A percentile compares a stretch with the other conserved stretches of the same genome.
Conservation (phyloP, 1,139 yeast species). For the Suhomyces ambrosiae region DNA sequence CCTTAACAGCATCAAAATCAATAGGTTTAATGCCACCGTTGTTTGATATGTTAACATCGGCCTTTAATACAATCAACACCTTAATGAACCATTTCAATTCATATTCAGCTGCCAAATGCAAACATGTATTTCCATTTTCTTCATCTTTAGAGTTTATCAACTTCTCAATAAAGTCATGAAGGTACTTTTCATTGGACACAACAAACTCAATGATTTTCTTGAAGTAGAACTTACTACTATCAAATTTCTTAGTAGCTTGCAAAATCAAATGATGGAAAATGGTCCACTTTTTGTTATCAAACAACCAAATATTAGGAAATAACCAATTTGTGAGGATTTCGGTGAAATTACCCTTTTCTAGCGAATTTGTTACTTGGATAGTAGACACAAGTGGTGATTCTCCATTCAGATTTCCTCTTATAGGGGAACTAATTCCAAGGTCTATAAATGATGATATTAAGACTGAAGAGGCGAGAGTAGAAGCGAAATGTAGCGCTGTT, state of each 20-base stretch:
- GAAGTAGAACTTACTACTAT: conserved; percentile 62
- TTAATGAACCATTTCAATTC: conserved; percentile 84
- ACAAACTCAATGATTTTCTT: conserved; percentile 82
- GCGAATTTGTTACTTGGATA: conserved; percentile 46
- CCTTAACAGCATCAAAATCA: conserved; percentile 74
- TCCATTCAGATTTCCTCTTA: conserved; percentile 45
- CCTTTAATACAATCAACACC: conserved; percentile 80
- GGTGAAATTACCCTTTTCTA: conserved; percentile 47
- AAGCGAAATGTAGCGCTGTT: conserved; percentile 50
- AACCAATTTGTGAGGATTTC: conserved; percentile 38
- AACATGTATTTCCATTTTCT: conserved; percentile 78
- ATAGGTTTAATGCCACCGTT: conserved; percentile 82
- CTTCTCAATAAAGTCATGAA: conserved; percentile 64
- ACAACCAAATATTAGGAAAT: conserved; percentile 41
- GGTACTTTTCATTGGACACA: conserved; percentile 51
- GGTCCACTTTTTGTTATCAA: conserved; percentile 37
- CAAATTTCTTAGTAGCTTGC: conserved; percentile 33
- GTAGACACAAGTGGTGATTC: conserved; percentile 47
- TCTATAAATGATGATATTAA: conserved; percentile 41
- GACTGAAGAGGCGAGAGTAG: conserved; percentile 44
- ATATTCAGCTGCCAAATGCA: conserved; percentile 87
- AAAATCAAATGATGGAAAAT: conserved; percentile 40
- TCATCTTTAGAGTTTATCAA: conserved; percentile 78
- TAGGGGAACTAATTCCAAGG: conserved; percentile 41
- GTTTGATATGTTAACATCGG: conserved; percentile 76